Evolutionary conservation across 208 protist genomes (phyloP).

Genomic region (Strigomonas culicis): DNA sequence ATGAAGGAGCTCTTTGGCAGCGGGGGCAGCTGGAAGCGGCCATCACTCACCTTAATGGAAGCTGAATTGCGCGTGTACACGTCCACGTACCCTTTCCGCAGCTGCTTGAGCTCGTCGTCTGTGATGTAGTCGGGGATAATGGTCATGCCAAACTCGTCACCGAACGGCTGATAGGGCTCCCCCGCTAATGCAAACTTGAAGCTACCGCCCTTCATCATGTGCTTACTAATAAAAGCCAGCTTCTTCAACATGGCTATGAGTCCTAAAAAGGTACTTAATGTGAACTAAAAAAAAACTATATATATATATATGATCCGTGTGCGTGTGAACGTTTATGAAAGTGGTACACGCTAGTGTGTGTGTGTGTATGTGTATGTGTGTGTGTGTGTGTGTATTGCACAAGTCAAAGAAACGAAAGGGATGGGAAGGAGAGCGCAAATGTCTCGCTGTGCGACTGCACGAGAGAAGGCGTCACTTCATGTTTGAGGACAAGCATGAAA

Average conservation of each 20-base stretch:
- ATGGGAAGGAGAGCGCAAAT: too few species aligned
- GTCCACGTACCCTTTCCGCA: conserved; percentile 79
- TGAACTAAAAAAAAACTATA: too few species aligned
- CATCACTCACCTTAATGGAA: conserved; percentile 76
- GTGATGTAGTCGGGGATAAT: conserved; percentile 82
- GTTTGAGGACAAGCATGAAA: too few species aligned
- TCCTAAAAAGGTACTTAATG: too few species aligned
- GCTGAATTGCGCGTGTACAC: conserved; percentile 77
- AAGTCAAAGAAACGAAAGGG: too few species aligned
- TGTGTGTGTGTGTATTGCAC: too few species aligned
- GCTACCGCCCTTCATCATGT: conserved; percentile 66
- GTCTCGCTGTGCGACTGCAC: too few species aligned
- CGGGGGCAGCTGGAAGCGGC: conserved; percentile 84
- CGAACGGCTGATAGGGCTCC: conserved; percentile 83
- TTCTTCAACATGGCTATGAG: conserved; percentile 25
- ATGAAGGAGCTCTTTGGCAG: conserved; percentile 64
- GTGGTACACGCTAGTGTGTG: too few species aligned
- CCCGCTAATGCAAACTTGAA: conserved; percentile 62
- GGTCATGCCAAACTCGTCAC: conserved; percentile 83
- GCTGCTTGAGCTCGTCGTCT: conserved; percentile 46
- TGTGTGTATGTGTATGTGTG: too few species aligned
- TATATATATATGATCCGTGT: too few species aligned
- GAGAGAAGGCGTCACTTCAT: too few species aligned
- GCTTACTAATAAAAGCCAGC: conserved; percentile 36
- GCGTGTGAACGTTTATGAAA: too few species aligned